Evolutionary conservation across 176 grass and related monocot genomes (phyloP).

Genomic region (Oropetium thomaeum): DNA sequence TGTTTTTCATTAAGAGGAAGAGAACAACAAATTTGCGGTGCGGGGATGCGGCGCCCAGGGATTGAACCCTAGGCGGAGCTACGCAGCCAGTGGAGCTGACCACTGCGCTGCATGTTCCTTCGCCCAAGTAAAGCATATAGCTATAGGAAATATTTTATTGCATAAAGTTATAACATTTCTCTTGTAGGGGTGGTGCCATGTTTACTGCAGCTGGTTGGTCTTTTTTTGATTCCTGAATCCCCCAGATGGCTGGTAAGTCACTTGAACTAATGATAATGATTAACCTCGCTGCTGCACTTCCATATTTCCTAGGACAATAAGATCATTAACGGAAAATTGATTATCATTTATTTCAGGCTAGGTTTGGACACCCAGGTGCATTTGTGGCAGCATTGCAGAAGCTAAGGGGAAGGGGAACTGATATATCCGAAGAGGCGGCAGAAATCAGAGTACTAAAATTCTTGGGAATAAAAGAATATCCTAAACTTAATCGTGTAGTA

Average conservation of each 20-base stretch:
- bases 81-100: no score
- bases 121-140: neutral
- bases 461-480: neutral
- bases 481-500: neutral
- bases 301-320: neutral
- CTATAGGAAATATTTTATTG: conserved; percentile 8
- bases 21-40: no score
- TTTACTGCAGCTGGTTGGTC: conserved; percentile 60
- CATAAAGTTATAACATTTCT: neutral
- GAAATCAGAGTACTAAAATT: conserved; percentile 60
- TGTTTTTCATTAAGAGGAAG: no score
- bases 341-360: conserved; percentile 41
- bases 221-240: conserved; percentile 76
- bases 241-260: conserved; percentile 77
- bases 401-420: conserved; percentile 52
- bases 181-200: conserved; percentile 63
- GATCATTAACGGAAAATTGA: neutral
- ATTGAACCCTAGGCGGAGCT: no score
- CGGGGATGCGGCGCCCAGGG: no score
- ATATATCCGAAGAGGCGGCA: conserved; percentile 61
- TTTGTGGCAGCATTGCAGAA: conserved; percentile 51
- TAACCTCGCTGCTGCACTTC: neutral
- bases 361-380: conserved; percentile 27
- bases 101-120: no score
- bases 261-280: neutral